Base-by-base conservation (phyloP, 2,329 filamentous ascomycete genomes). In the Cladorrhinum sp. region DNA sequence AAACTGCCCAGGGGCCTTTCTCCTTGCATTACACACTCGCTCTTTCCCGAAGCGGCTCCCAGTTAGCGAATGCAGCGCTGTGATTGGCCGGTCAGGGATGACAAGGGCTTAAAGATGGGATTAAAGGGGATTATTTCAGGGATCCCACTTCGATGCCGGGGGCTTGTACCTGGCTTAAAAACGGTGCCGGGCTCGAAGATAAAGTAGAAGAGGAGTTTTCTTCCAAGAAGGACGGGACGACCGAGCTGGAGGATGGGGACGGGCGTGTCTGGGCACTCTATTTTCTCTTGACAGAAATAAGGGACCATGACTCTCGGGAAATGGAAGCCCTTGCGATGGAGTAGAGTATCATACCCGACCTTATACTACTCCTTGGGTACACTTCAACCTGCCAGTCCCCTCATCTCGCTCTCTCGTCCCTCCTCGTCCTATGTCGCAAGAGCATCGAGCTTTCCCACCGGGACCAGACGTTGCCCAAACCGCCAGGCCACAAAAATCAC, bases 1-100 rank as follows among this genome's bases (percentile, higher is more conserved):
- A 25, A 48, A 52, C 55, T 25, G 22, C 48, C 50, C 50, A 61
- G 56, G 41, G 55, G 53, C 50, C 41, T 20, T 24, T 8, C 51
- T 57, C 59, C 59, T 62, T 60, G 61, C 54, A 51, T 60, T 24
- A 16, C 20, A 41, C 57, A 58, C 45, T 20, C 36, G 59, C 62
- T 58, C 62, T 61, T 65, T 55, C 64, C 64, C 32, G 53, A 65
- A 65, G 62, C 59, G 61, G 64, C 58, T 59, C 62, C 55, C 38
- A 51, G 41, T 49, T 18, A 59, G 20, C 13, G 24, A 60, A 59
- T 16, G 27, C n/a, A 12, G 45, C 23, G 8, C 10, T 25, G 12
- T 64, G 55, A 54, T 65, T 65, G 64, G 64, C 45, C 49, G 18
- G 50, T 4, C 20, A 4, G 38, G 55, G 32, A 12, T 52, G 36